Base-by-base conservation (phyloP, 176 grass and related monocot species). In the Thalia dealbata region DNA sequence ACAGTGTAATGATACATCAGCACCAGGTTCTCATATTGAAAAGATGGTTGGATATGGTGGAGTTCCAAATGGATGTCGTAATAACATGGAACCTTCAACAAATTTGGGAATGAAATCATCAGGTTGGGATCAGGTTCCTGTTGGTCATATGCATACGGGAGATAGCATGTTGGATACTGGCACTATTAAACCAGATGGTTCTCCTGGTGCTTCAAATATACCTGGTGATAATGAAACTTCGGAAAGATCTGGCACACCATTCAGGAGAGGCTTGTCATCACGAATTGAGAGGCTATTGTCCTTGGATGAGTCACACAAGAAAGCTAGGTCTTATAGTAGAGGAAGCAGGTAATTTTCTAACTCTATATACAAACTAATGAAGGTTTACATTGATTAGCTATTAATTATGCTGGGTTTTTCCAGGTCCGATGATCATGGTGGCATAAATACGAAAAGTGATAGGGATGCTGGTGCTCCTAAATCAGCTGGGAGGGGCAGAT, bases 81-180 rank as follows among this genome's bases (percentile, higher is more conserved):
- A 51, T 55, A 52, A 65, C 70, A 81, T 61, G 76, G 87, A 77
- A 50, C 64, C 78, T 78, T 58, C 67, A 56, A 59, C 70, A 69
- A 88, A 54, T 78, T 79, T 59, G 30, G 84, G 71, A 65, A 78
- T 69, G 51, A 99, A 85, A 69, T 55, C 73, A 27, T 88, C 85
- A 61, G 87, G 90, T 70, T 99, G 90, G 90, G 90, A 99, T 79
- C 79, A 58, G 78, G 68, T 86, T 25, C 85, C 87, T 52, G 81
- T 88, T 83, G 76, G 71, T 84, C 62, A 69, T 54, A 78, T 59
- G 15, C 78, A 69, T 72, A 52, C 59, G 52, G 55, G 10, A 44
- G 67, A 70, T 81, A 69, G 64, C 66, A 67, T 79, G 68, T 82
- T 70, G 73, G 83, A 92, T 25, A 38, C 15, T 52, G 76, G 24